phyloP scores from a whole-genome alignment of 2,329 filamentous ascomycete species.

The Conoideocrella luteorostrata region DNA sequence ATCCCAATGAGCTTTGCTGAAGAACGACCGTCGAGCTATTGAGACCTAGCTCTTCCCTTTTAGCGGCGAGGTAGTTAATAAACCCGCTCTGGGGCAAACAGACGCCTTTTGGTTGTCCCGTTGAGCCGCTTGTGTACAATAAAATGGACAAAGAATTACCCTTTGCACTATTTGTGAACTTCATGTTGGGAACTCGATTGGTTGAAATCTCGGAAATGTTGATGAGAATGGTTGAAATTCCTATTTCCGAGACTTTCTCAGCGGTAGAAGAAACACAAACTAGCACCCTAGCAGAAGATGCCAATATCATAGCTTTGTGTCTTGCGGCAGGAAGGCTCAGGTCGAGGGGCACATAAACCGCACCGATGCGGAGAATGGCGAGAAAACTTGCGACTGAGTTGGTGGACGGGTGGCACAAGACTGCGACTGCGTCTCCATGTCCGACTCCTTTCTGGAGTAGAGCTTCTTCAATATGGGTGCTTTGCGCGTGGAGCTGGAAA shows the following conservation, averaged over 20 bases:
- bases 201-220: neutral
- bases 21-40: conserved; percentile 21
- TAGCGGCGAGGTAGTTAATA: conserved; percentile 21
- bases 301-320: neutral
- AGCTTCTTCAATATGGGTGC: neutral
- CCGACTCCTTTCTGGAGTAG: neutral
- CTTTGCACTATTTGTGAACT: neutral
- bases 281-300: no score
- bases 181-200: neutral
- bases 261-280: no score
- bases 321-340: conserved; percentile 1
- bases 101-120: conserved; percentile 36
- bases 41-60: conserved; percentile 12
- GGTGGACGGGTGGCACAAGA: conserved; percentile 28
- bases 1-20: conserved; percentile 32
- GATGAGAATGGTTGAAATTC: neutral
- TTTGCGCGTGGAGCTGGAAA: no score
- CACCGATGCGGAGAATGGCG: conserved; percentile 32
- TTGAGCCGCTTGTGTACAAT: conserved; percentile 27
- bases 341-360: conserved; percentile 36
- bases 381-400: conserved; percentile 32
- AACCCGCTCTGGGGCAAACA: conserved; percentile 23
- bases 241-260: no score
- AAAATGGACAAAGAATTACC: conserved; percentile 16
- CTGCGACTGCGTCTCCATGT: conserved; percentile 6